phyloP scores from a whole-genome alignment of 2,329 filamentous ascomycete genomes.

The Sarocladiaceae sp. region DNA sequence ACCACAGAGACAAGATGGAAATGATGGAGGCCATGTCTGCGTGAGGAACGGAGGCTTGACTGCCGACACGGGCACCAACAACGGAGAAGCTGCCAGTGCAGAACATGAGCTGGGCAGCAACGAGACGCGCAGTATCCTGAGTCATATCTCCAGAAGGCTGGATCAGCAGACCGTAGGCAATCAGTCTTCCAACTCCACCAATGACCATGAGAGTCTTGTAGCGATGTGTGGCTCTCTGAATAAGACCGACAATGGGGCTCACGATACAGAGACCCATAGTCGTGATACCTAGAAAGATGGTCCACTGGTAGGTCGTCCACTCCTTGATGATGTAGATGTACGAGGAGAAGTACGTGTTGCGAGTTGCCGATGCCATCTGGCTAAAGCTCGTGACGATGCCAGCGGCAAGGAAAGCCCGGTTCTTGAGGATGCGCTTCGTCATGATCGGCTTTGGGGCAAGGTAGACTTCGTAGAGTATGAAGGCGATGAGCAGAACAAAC shows the following conservation, averaged over 20 bases:
- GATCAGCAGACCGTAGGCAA: slow-evolving; percentile 31
- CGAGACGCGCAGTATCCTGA: slow-evolving; percentile 26
- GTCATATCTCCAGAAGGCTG: slow-evolving; percentile 22
- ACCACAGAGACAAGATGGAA: slow-evolving; percentile 31
- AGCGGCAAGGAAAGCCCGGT: slow-evolving; percentile 24
- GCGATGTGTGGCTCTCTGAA: slow-evolving; percentile 30
- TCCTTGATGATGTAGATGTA: slow-evolving; percentile 34
- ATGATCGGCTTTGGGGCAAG: slow-evolving; percentile 26
- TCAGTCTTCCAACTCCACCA: slow-evolving; percentile 26
- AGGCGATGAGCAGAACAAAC: slow-evolving; percentile 22
- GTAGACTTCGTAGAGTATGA: slow-evolving; percentile 27
- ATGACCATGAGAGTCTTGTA: slow-evolving; percentile 36
- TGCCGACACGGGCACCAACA: slow-evolving; percentile 32
- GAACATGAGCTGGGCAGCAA: slow-evolving; percentile 29
- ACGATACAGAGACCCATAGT: slow-evolving; percentile 32
- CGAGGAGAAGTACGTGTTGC: slow-evolving; percentile 30
- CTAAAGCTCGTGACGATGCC: slow-evolving; percentile 26
- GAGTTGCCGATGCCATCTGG: slow-evolving; percentile 27
- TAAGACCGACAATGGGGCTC: slow-evolving; percentile 27
- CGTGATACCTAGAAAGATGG: slow-evolving; percentile 31
- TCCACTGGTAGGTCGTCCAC: slow-evolving; percentile 35
- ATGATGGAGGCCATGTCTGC: slow-evolving; percentile 34
- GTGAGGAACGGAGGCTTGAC: slow-evolving; percentile 35
- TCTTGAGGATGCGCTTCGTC: slow-evolving; percentile 24
- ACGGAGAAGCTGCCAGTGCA: slow-evolving; percentile 31